Evolutionary conservation across 2,329 filamentous ascomycete genomes (phyloP).

Genomic region (Tolypocladium nubicola): DNA sequence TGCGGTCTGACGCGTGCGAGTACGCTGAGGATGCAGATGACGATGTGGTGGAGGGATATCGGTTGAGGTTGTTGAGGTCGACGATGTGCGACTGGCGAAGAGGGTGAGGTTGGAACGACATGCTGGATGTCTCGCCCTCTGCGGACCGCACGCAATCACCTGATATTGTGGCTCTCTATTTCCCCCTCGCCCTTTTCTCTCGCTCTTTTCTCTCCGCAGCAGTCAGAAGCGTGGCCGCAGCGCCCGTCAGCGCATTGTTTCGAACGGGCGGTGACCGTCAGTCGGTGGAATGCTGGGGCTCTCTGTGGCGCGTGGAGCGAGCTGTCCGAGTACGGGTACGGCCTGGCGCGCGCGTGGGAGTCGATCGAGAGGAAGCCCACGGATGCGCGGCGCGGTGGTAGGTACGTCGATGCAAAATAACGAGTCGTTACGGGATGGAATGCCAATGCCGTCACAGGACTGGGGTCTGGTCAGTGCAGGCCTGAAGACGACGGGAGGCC

Average conservation of each 20-base stretch:
- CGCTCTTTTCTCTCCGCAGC: slow-evolving; percentile 1
- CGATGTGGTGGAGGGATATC: slow-evolving; percentile 60
- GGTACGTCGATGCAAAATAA: not conserved
- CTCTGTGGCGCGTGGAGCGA: slow-evolving; percentile 8
- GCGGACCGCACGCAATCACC: slow-evolving; percentile 7
- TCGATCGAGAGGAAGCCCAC: not conserved
- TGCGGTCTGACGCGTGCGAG: slow-evolving; percentile 49
- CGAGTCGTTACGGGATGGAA: not conserved
- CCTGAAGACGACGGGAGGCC: not conserved
- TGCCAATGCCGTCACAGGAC: slow-evolving; percentile 3
- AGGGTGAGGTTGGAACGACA: slow-evolving; percentile 48
- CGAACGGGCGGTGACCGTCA: slow-evolving; percentile 10
- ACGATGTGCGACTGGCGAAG: slow-evolving; percentile 45
- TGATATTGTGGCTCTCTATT: not conserved
- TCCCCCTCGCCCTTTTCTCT: not conserved
- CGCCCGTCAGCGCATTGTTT: slow-evolving; percentile 20
- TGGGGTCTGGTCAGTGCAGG: not conserved
- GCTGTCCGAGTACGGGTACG: not conserved
- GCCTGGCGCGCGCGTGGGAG: not conserved
- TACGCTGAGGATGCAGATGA: slow-evolving; percentile 62
- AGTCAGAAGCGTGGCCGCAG: slow-evolving; percentile 8
- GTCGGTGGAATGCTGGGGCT: slow-evolving; percentile 7
- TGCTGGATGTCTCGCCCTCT: slow-evolving; percentile 21
- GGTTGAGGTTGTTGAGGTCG: slow-evolving; percentile 36
- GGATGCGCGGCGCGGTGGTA: not conserved